Base-by-base conservation (phyloP, 2,329 filamentous ascomycete genomes). In the Talaromyces sp. region DNA sequence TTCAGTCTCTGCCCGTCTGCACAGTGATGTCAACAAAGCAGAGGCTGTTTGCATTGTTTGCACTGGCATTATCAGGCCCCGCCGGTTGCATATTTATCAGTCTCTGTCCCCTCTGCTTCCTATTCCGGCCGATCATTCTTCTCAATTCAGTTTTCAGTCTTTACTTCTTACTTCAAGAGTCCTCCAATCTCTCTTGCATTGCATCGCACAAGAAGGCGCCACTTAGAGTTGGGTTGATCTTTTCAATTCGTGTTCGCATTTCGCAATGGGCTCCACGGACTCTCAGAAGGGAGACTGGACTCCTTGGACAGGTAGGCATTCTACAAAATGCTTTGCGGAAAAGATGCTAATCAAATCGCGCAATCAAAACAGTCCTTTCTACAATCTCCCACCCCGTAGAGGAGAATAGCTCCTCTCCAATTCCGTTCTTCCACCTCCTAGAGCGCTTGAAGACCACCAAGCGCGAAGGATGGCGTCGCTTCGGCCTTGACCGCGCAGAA, bases 371-470 rank as follows among this genome's bases (percentile, higher is more conserved):
- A 83, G 89, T 89, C 31, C 79, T 94, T 28, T 79, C 82, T 10
- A 81, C 82, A 2, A 81, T 95, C 48, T 78, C 82, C 28, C 80
- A 81, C 60, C 82, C 80, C n/a, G 83, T 83, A 2, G 67, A 76
- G 22, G 80, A 86, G 64, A 79, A 83, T 57, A 82, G 88, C 7
- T 73, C 79, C 60, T 94, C 91, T 0, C 92, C 93, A 0, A 72
- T 97, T 10, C 84, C 91, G 35, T 97, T 97, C 79, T 96, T 99
- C 75, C 94, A 99, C 78, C 81, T 97, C 61, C 84, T 99, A 62
- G 89, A 96, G 75, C 88, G 89, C 52, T 83, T 99, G 58, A 99
- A 99, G 83, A 97, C 92, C 7, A 96, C 89, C 61, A 95, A 96
- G 75, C 88, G 94, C 61, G 94, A 97, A 76, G 94, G 94, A 63